A percentile compares a stretch with the other conserved stretches of the same genome.
phyloP scores from a whole-genome alignment of 306 rosid species.

The Cercis canadensis region DNA sequence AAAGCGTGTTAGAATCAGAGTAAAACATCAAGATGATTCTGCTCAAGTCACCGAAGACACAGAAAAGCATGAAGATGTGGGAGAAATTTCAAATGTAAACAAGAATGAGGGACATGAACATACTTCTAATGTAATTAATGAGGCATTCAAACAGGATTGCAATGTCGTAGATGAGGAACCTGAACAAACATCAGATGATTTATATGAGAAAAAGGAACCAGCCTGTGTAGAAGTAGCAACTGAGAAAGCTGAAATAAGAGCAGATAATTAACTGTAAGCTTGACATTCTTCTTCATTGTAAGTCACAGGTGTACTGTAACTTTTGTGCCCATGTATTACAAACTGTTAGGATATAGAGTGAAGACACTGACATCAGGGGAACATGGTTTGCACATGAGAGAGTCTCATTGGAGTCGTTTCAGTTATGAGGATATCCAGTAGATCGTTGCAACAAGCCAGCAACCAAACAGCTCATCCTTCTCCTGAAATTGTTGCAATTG shows the following conservation, averaged over 20 bases:
- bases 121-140: slow-evolving; percentile 34
- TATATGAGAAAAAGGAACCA: slow-evolving; percentile 37
- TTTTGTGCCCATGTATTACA: slow-evolving; percentile 11
- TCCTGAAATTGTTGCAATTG: not conserved
- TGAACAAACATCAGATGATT: slow-evolving; percentile 44
- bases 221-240: slow-evolving; percentile 17
- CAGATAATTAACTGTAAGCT: slow-evolving; percentile 34
- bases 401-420: slow-evolving; percentile 28
- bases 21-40: slow-evolving; percentile 31
- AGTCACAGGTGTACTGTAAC: not conserved
- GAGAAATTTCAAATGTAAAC: slow-evolving; percentile 29
- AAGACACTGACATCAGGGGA: slow-evolving; percentile 13
- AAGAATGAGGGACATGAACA: slow-evolving; percentile 36
- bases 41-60: slow-evolving; percentile 27
- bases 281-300: slow-evolving; percentile 20
- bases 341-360: slow-evolving; percentile 30
- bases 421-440: slow-evolving; percentile 10
- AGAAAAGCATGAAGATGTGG: slow-evolving; percentile 16
- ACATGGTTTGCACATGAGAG: slow-evolving; percentile 9
- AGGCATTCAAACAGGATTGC: slow-evolving; percentile 43
- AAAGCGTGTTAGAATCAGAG: slow-evolving; percentile 64
- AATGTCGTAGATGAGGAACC: slow-evolving; percentile 35
- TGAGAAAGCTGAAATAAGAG: slow-evolving; percentile 40
- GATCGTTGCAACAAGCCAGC: slow-evolving; percentile 1
- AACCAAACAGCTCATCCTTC: slow-evolving; percentile 4